These are phyloP conservation scores for Lanmaoa rubissima DNA, from an alignment of 768 basidiomycete species.

Conservation along the genomic window DNA sequence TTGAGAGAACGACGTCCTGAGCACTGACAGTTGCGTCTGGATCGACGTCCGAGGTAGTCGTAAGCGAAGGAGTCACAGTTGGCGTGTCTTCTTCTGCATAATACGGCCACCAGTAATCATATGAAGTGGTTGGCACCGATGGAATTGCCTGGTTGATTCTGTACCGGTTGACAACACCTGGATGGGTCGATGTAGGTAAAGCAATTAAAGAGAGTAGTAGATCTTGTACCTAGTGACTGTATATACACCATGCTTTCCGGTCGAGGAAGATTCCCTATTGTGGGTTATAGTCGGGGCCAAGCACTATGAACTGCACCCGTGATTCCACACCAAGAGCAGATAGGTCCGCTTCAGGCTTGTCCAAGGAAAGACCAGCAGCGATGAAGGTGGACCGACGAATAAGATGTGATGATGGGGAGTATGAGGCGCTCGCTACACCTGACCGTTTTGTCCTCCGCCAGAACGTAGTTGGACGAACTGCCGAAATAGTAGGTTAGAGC, in stretches of 20 bases:
- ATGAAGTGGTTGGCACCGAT: slow-evolving; percentile 20
- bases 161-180: slow-evolving; percentile 9
- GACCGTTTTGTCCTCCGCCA: slow-evolving; percentile 74
- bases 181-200: slow-evolving; percentile 1
- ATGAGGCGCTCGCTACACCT: slow-evolving; percentile 66
- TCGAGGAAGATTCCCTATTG: slow-evolving; percentile 10
- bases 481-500: not conserved
- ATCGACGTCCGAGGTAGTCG: not conserved
- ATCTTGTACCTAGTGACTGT: slow-evolving; percentile 12
- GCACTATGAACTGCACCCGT: slow-evolving; percentile 42
- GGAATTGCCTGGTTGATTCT: slow-evolving; percentile 18
- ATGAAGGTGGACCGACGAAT: slow-evolving; percentile 77
- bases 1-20: not conserved
- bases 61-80: slow-evolving; percentile 5
- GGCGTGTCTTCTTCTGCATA: slow-evolving; percentile 29
- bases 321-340: slow-evolving; percentile 64
- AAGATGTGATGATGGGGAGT: slow-evolving; percentile 71
- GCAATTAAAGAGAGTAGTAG: not conserved
- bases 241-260: slow-evolving; percentile 19
- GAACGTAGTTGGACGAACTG: slow-evolving; percentile 81
- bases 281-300: slow-evolving; percentile 38
- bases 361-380: slow-evolving; percentile 70
- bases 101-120: slow-evolving; percentile 41
- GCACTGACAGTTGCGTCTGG: not conserved
- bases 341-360: slow-evolving; percentile 57